Evolutionary conservation across 345 rosid genomes (phyloP), one percentile per base, ranked within the genome.

Genomic region (Eucalyptus leucophloia): DNA sequence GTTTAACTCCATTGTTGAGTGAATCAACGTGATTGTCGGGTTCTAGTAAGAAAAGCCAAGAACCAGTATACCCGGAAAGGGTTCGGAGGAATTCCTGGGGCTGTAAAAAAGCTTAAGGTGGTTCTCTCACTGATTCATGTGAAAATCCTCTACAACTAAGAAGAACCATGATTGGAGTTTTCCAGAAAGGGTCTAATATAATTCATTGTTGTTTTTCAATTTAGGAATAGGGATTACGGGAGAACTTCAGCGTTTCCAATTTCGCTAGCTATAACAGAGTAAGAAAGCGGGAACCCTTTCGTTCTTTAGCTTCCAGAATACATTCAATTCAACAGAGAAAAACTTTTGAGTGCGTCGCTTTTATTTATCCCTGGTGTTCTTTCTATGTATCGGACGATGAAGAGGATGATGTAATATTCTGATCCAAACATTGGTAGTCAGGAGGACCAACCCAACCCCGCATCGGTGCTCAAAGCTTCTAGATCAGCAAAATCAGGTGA

Each of bases 371-470:
- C 83, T 85, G 26, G 82, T 17, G 86, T 30, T 44, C 8, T 45
- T 32, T 87, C 62, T 81, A 90, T 24, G 88, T 85, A 7, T 72
- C 82, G 23, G 93, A 91, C 12, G 96, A 96, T 16, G 94, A 94
- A 14, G 97, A 93, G 9, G 93, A 95, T 9, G 97, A 96, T 8
- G 96, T 93, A 82, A 85, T 92, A 91, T 28, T 94, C 95, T 37
- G 94, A 93, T 83, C 95, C 95, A 6, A 93, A 89, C 89, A 89
- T 93, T 45, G 96, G 96, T 88, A 94, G 97, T 92, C 99, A 95
- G 90, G 93, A 91, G 47, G 96, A 94, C 28, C 87, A 80, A 89
- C 91, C 96, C 26, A 92, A 93, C 88, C 89, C 93, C 21, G 91
- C 85, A 72, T 90, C 94, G 58, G 91, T 90, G 90, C 91, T 89